Conservation (phyloP, 345 rosid genomes). For the Aquilaria malaccensis region DNA sequence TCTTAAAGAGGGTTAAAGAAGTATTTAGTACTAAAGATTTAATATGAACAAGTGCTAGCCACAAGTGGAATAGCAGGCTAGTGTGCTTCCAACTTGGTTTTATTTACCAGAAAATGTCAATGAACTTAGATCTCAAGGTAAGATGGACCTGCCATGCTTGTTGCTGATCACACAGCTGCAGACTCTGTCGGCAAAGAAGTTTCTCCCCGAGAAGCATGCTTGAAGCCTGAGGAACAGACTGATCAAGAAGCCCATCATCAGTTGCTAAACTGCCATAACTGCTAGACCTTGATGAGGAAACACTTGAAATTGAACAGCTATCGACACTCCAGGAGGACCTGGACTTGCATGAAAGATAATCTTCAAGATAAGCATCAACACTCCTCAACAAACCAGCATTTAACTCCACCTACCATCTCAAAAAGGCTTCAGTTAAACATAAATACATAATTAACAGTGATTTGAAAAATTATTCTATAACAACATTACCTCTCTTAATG, state of each 20-base stretch:
- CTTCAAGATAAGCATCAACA: constrained; percentile 57
- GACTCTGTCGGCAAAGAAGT: constrained; percentile 44
- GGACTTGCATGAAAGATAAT: constrained; percentile 46
- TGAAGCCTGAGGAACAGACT: constrained; percentile 44
- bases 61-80: too few relatives aligned
- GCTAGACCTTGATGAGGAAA: constrained; percentile 53
- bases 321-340: constrained; percentile 19
- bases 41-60: too few relatives aligned
- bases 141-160: constrained; percentile 69
- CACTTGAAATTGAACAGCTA: constrained; percentile 29
- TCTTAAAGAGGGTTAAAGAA: too few relatives aligned
- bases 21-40: too few relatives aligned
- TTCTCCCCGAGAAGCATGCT: constrained; percentile 43
- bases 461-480: not conserved
- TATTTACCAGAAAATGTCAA: not conserved
- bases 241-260: constrained; percentile 71
- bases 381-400: constrained; percentile 50
- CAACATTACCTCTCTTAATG: constrained; percentile 80
- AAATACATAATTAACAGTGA: not conserved
- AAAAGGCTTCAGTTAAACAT: constrained; percentile 4
- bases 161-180: constrained; percentile 60
- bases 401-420: constrained; percentile 51
- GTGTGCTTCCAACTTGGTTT: too few relatives aligned
- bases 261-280: constrained; percentile 47
- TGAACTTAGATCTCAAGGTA: constrained; percentile 11